Evolutionary conservation across 2,329 filamentous ascomycete species (phyloP).

Genomic region (Cyanodermella asteris): DNA sequence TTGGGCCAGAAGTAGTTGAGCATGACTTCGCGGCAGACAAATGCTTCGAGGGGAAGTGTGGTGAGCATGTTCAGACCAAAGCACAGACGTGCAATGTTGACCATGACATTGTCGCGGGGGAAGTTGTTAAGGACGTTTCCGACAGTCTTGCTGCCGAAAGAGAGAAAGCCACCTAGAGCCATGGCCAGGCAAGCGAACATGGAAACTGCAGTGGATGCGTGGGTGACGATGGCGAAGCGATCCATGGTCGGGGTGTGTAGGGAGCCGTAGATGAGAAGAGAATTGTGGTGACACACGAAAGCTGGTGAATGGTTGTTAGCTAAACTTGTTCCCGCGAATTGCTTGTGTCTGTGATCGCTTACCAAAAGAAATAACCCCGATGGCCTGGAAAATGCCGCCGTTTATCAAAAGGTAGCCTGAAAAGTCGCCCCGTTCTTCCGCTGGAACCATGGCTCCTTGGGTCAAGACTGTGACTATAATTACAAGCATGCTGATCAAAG

Average conservation of each 20-base stretch:
- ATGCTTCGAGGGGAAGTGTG: constrained; percentile 84
- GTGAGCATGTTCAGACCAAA: constrained; percentile 99
- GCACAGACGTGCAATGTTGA: constrained; percentile 79
- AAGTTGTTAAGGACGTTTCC: constrained; percentile 99
- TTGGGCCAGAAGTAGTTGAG: constrained; percentile 56
- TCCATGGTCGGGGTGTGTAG: constrained; percentile 85
- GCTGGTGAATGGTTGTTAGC: constrained; percentile 22
- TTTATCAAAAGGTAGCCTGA: constrained; percentile 56
- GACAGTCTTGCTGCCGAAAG: constrained; percentile 74
- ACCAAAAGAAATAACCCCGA: constrained; percentile 97
- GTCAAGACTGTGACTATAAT: constrained; percentile 76
- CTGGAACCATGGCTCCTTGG: constrained; percentile 55
- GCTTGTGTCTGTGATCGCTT: constrained; percentile 12
- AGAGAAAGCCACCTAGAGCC: constrained; percentile 75
- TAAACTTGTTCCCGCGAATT: background rate
- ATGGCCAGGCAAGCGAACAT: constrained; percentile 80
- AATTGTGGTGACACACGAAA: constrained; percentile 76
- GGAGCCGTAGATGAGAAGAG: constrained; percentile 89
- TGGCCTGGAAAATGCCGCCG: constrained; percentile 75
- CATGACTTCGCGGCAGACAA: constrained; percentile 95
- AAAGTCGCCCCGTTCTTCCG: constrained; percentile 50
- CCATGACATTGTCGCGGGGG: constrained; percentile 68
- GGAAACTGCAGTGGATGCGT: constrained; percentile 77
- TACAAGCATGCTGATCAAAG: constrained; percentile 75
- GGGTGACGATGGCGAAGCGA: constrained; percentile 79